Evolutionary conservation across 139 green algal species (phyloP).

Genomic region (Spirogloea muscicola): DNA sequence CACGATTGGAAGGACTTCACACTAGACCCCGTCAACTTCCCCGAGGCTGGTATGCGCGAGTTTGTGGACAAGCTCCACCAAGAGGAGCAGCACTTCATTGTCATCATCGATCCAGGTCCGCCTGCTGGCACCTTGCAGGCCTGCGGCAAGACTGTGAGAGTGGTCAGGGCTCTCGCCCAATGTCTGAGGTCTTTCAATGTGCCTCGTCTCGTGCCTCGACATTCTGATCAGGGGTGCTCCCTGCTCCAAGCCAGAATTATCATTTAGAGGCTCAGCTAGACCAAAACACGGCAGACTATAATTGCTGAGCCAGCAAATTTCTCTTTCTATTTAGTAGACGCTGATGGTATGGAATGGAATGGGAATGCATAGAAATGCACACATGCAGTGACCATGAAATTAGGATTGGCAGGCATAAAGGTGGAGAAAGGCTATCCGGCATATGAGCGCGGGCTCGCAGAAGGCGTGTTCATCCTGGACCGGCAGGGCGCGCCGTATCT

Average conservation of each 20-base stretch:
- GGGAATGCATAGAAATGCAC: not conserved
- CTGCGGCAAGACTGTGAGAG: not conserved
- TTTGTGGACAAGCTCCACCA: conserved; percentile 58
- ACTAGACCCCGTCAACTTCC: conserved; percentile 51
- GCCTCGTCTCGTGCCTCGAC: not conserved
- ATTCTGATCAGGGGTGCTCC: not conserved
- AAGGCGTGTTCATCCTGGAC: conserved; percentile 58
- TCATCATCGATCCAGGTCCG: conserved; percentile 60
- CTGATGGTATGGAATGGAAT: too few relatives aligned
- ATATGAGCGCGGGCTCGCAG: conserved; percentile 56
- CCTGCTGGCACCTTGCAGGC: not conserved
- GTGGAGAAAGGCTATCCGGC: conserved; percentile 49
- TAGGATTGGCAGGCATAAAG: conserved; percentile 43
- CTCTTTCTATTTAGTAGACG: not conserved
- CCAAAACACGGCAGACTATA: not conserved
- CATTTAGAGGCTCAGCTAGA: not conserved
- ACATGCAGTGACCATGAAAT: not conserved
- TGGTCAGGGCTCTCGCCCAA: not conserved
- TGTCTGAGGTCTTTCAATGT: not conserved
- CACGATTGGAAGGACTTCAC: conserved; percentile 65
- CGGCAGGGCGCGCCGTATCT: conserved; percentile 52
- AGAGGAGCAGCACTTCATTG: conserved; percentile 53
- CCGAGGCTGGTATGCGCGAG: conserved; percentile 43
- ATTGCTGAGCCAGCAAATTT: not conserved
- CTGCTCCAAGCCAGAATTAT: not conserved